phyloP scores from a whole-genome alignment of 257 asterid species.

The Sherardia arvensis region DNA sequence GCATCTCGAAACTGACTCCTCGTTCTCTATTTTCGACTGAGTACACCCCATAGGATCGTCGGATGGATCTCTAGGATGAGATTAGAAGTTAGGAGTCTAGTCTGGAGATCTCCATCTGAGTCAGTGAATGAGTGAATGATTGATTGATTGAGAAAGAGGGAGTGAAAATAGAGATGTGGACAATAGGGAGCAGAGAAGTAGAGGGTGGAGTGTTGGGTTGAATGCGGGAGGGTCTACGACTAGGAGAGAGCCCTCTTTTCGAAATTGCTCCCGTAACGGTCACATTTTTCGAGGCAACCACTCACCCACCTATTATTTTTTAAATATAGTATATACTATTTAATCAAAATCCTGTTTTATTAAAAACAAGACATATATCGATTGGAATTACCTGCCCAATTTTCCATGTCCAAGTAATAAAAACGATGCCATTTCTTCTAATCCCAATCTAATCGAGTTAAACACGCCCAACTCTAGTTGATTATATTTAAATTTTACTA shows the following conservation, averaged over 20 bases:
- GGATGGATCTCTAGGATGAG: background rate
- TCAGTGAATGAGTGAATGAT: constrained; percentile 10
- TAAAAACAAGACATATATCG: no score
- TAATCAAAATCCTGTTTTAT: no score
- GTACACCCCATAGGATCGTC: constrained; percentile 64
- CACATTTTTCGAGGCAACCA: constrained; percentile 38
- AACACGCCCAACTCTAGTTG: no score
- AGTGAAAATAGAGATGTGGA: constrained; percentile 36
- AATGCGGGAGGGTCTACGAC: constrained; percentile 11
- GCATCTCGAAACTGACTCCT: constrained; percentile 87
- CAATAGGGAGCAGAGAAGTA: constrained; percentile 25
- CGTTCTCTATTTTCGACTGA: constrained; percentile 83
- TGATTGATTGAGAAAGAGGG: constrained; percentile 9
- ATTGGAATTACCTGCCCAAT: no score
- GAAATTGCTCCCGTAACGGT: constrained; percentile 43
- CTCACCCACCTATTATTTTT: background rate
- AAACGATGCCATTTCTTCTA: no score
- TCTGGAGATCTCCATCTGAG: background rate
- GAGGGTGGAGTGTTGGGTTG: constrained; percentile 19
- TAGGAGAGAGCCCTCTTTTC: constrained; percentile 12
- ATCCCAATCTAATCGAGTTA: no score
- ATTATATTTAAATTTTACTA: no score
- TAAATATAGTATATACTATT: no score
- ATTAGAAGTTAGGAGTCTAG: no score
- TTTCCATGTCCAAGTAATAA: no score